phyloP scores from a whole-genome alignment of 1,139 yeast genomes.

The Yamadazyma taylorii region DNA sequence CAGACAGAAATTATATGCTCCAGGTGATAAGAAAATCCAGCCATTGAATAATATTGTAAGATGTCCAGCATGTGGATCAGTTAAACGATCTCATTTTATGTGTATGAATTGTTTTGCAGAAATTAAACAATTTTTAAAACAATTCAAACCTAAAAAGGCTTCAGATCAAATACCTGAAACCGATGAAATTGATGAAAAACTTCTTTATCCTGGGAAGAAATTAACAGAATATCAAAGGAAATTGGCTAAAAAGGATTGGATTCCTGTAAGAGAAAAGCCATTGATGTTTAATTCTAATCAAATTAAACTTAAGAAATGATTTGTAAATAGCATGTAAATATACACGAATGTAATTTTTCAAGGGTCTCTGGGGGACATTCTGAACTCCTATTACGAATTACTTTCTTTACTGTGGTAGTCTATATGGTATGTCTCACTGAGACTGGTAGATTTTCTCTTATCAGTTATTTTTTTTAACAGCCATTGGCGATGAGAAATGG shows the following conservation, averaged over 20 bases:
- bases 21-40: slow-evolving; percentile 79
- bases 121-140: slow-evolving; percentile 68
- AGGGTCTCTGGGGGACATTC: no score
- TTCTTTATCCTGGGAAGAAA: slow-evolving; percentile 74
- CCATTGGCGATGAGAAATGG: not conserved
- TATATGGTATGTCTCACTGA: no score
- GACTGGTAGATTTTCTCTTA: no score
- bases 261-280: slow-evolving; percentile 51
- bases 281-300: slow-evolving; percentile 27
- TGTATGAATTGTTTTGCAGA: slow-evolving; percentile 93
- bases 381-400: no score
- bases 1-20: slow-evolving; percentile 78
- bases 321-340: slow-evolving; percentile 4
- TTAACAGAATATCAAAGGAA: slow-evolving; percentile 43
- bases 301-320: slow-evolving; percentile 19
- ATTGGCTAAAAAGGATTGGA: slow-evolving; percentile 60
- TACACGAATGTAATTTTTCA: not conserved
- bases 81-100: slow-evolving; percentile 82
- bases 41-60: slow-evolving; percentile 75
- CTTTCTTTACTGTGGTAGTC: no score
- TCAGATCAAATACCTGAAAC: slow-evolving; percentile 39
- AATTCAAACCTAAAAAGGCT: slow-evolving; percentile 26
- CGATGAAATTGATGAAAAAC: slow-evolving; percentile 59
- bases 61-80: slow-evolving; percentile 95
- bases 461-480: not conserved